Conservation (phyloP, 176 grass and related monocot genomes). For the Aegilops bicornis region DNA sequence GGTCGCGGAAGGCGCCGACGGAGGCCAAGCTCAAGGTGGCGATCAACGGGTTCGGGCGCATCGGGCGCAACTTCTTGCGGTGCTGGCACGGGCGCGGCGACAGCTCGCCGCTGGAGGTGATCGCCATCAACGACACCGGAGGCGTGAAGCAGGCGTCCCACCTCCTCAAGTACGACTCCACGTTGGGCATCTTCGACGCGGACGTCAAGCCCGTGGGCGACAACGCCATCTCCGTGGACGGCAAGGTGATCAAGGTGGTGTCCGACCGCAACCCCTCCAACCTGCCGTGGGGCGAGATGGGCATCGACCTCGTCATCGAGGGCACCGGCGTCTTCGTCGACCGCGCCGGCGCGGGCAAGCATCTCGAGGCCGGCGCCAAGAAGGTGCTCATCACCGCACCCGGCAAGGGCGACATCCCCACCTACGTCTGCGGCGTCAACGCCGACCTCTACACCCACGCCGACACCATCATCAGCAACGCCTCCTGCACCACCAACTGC, state of each 20-base stretch:
- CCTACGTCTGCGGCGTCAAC: conserved; percentile 80
- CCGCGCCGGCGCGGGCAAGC: conserved; percentile 68
- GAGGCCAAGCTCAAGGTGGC: conserved; percentile 86
- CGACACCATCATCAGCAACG: conserved; percentile 86
- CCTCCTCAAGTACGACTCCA: conserved; percentile 94
- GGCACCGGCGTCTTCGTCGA: conserved; percentile 82
- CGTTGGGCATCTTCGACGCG: conserved; percentile 83
- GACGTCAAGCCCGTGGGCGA: conserved; percentile 70
- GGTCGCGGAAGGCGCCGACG: conserved; percentile 44
- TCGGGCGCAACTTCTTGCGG: conserved; percentile 88
- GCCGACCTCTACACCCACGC: conserved; percentile 56
- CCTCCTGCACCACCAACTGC: conserved; percentile 93
- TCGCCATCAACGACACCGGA: conserved; percentile 89
- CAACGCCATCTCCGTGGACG: conserved; percentile 71
- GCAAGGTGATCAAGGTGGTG: conserved; percentile 83
- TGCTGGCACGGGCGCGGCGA: conserved; percentile 78
- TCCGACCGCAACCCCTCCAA: conserved; percentile 65
- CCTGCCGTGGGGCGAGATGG: conserved; percentile 61
- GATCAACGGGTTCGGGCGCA: conserved; percentile 92
- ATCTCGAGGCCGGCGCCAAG: conserved; percentile 81
- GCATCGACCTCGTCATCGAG: conserved; percentile 89
- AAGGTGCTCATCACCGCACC: conserved; percentile 92
- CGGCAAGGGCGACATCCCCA: conserved; percentile 70
- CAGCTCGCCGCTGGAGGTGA: conserved; percentile 61
- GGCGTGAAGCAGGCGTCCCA: conserved; percentile 81